phyloP scores from a whole-genome alignment of 2,329 filamentous ascomycete genomes.

The Aspergillus niger region DNA sequence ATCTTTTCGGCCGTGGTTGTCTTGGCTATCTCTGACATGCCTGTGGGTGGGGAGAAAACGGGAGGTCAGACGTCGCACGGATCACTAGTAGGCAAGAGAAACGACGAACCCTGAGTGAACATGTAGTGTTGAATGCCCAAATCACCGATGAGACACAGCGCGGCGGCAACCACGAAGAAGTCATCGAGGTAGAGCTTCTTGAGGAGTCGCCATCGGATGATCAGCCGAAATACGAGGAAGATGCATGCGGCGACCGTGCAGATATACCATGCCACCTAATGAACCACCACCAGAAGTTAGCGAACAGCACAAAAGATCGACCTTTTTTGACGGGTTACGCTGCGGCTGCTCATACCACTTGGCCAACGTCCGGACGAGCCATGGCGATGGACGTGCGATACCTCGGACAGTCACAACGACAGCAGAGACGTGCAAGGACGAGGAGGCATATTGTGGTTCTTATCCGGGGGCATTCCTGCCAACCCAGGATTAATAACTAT shows the following conservation, averaged over 20 bases:
- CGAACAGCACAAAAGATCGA: neutral
- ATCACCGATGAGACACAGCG: constrained; percentile 20
- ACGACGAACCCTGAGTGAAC: constrained; percentile 21
- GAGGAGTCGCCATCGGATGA: constrained; percentile 18
- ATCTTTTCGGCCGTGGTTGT: constrained; percentile 13
- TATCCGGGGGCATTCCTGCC: neutral
- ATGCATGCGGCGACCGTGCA: constrained; percentile 20
- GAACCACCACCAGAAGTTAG: neutral
- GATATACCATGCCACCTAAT: constrained; percentile 24
- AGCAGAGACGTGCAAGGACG: neutral
- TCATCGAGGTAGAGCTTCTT: constrained; percentile 24
- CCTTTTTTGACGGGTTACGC: neutral
- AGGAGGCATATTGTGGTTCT: neutral
- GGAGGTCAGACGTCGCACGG: neutral
- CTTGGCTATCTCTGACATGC: constrained; percentile 21
- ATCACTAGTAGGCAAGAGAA: neutral
- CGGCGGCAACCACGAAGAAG: constrained; percentile 14
- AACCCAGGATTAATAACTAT: neutral
- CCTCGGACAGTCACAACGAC: neutral
- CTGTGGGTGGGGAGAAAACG: constrained; percentile 6
- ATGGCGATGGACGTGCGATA: constrained; percentile 9
- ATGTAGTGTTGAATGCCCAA: constrained; percentile 26
- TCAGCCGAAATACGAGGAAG: constrained; percentile 19
- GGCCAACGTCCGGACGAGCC: constrained; percentile 19
- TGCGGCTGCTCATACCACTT: constrained; percentile 18